Evolutionary conservation across 768 basidiomycete genomes (phyloP).

Genomic region (Scleroderma citrinum): DNA sequence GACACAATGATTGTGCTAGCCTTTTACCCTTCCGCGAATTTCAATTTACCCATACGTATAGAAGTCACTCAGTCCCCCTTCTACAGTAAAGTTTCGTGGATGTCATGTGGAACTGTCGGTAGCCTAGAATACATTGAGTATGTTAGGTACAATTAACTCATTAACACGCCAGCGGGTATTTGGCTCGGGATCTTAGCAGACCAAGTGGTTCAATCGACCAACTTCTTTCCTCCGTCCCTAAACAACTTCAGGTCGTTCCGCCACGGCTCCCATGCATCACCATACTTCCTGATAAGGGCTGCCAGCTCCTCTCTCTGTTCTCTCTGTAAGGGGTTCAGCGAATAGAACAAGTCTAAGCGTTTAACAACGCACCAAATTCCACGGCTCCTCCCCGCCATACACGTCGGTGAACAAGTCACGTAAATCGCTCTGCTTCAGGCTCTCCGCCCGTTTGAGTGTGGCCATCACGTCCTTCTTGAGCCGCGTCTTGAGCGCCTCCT

Average conservation of each 20-base stretch:
- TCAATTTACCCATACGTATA: too few species aligned
- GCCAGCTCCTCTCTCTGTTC: constrained; percentile 82
- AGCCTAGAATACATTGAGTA: too few species aligned
- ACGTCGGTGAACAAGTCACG: constrained; percentile 82
- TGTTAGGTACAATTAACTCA: too few species aligned
- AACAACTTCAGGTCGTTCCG: constrained; percentile 70
- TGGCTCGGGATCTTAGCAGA: too few species aligned
- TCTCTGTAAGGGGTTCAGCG: constrained; percentile 37
- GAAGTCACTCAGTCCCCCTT: too few species aligned
- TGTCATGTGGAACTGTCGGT: too few species aligned
- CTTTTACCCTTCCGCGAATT: too few species aligned
- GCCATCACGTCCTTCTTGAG: constrained; percentile 71
- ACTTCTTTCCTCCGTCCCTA: constrained; percentile 63
- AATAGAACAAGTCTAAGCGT: background rate
- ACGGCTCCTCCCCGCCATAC: constrained; percentile 79
- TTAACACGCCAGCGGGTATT: too few species aligned
- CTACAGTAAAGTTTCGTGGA: too few species aligned
- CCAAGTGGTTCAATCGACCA: constrained; percentile 27
- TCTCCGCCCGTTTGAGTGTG: constrained; percentile 75
- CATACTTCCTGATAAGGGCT: constrained; percentile 76
- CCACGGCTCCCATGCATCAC: constrained; percentile 85
- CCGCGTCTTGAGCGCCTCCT: constrained; percentile 61
- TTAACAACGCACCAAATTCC: constrained; percentile 65
- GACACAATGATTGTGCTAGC: too few species aligned
- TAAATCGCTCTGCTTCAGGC: constrained; percentile 60